Evolutionary conservation across 2,329 filamentous ascomycete genomes (phyloP).

Genomic region (Trichoderma koningiopsis): DNA sequence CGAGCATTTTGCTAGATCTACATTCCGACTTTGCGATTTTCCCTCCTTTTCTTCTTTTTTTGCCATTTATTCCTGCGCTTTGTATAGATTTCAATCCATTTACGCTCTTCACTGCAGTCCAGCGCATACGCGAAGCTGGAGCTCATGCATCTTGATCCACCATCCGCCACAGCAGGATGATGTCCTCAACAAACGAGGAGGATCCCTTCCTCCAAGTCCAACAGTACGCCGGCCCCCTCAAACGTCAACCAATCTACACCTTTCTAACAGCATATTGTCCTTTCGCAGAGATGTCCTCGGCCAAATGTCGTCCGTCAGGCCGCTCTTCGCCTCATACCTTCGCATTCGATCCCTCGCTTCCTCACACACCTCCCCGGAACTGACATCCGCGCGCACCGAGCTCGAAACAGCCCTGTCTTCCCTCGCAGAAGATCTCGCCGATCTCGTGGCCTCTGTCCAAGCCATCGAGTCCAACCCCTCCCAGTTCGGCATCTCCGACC

Average conservation of each 20-base stretch:
- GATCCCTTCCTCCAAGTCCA: conserved; percentile 74
- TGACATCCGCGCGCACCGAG: conserved; percentile 74
- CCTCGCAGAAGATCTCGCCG: conserved; percentile 80
- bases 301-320: conserved; percentile 77
- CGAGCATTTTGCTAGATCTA: neutral
- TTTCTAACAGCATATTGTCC: conserved; percentile 4
- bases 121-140: neutral
- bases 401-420: conserved; percentile 66
- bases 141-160: conserved; percentile 32
- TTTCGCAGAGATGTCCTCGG: conserved; percentile 77
- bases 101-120: neutral
- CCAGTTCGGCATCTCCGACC: conserved; percentile 79
- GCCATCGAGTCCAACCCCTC: conserved; percentile 87
- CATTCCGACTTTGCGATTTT: neutral
- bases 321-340: conserved; percentile 91
- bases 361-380: conserved; percentile 74
- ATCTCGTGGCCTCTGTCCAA: conserved; percentile 83
- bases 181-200: conserved; percentile 68
- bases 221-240: conserved; percentile 51
- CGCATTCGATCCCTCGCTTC: conserved; percentile 88
- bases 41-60: neutral
- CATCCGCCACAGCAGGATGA: conserved; percentile 51
- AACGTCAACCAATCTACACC: neutral
- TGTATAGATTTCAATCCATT: neutral
- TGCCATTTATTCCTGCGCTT: neutral